Percentiles rank a stretch among this genome's conserved stretches.
These are phyloP conservation scores for Microdochium paspali DNA, from an alignment of 2,329 filamentous ascomycete genomes.

Conservation along the genomic window DNA sequence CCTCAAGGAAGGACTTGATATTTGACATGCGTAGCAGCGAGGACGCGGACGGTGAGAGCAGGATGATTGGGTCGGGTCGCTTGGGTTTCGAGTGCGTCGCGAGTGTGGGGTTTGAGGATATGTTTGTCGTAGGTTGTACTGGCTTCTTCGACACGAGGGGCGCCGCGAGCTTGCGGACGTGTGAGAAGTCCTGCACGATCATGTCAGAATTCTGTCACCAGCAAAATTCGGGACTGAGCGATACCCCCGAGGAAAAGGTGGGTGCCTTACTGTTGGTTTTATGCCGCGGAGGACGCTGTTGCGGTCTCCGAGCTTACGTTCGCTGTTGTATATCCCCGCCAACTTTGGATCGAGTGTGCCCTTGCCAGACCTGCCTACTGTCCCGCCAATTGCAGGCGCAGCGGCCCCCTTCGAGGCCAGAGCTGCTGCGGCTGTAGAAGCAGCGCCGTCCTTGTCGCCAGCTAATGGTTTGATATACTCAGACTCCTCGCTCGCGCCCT, in stretches of 20 bases:
- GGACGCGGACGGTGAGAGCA: slow-evolving; percentile 91
- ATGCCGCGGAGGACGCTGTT: slow-evolving; percentile 81
- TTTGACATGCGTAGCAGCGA: slow-evolving; percentile 93
- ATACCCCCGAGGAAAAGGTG: too few species aligned
- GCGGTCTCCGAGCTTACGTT: slow-evolving; percentile 85
- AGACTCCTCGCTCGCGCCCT: slow-evolving; percentile 80
- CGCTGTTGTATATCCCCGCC: slow-evolving; percentile 81
- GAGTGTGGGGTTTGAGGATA: slow-evolving; percentile 34
- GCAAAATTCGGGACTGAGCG: background rate
- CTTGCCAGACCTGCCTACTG: slow-evolving; percentile 46
- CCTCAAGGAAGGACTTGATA: slow-evolving; percentile 86
- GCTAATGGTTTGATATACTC: slow-evolving; percentile 86
- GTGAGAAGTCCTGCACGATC: slow-evolving; percentile 73
- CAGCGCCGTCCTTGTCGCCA: slow-evolving; percentile 46
- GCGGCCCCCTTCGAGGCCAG: slow-evolving; percentile 27
- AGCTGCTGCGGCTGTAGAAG: slow-evolving; percentile 27
- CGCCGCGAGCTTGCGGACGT: slow-evolving; percentile 77
- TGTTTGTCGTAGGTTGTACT: slow-evolving; percentile 23
- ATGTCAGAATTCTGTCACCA: background rate
- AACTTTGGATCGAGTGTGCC: slow-evolving; percentile 70
- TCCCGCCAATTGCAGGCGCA: slow-evolving; percentile 29
- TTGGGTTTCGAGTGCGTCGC: slow-evolving; percentile 44
- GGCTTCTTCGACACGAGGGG: slow-evolving; percentile 62
- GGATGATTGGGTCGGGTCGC: slow-evolving; percentile 77
- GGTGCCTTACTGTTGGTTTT: slow-evolving; percentile 66